phyloP scores from a whole-genome alignment of 2,329 filamentous ascomycete genomes.

The Mariannaea elegans region DNA sequence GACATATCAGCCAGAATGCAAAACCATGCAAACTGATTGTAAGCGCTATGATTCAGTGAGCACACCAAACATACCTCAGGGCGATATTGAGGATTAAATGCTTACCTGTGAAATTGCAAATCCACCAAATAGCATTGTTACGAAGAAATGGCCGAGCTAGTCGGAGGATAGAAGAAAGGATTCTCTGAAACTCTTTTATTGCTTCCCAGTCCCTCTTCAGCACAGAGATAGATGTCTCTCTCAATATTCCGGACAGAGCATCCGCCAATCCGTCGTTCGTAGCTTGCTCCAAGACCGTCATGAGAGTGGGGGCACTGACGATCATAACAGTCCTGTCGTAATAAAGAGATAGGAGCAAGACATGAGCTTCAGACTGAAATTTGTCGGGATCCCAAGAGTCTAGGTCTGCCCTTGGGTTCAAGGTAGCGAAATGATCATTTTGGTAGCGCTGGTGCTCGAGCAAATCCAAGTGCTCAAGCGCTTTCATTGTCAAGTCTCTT shows the following conservation, averaged over 20 bases:
- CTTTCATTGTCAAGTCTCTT: constrained; percentile 6
- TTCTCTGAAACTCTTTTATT: constrained; percentile 28
- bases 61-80: neutral
- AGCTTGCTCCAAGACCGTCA: constrained; percentile 28
- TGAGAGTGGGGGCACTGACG: constrained; percentile 19
- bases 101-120: constrained; percentile 43
- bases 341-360: constrained; percentile 9
- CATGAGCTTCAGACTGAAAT: constrained; percentile 12
- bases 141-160: constrained; percentile 34
- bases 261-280: constrained; percentile 12
- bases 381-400: constrained; percentile 10
- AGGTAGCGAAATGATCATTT: constrained; percentile 10
- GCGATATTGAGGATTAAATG: neutral
- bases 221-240: constrained; percentile 28
- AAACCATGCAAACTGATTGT: constrained; percentile 42
- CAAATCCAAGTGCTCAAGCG: constrained; percentile 4
- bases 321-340: constrained; percentile 17
- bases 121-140: constrained; percentile 43
- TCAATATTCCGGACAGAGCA: constrained; percentile 17
- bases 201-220: constrained; percentile 33
- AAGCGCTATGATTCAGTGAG: constrained; percentile 27
- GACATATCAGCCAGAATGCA: constrained; percentile 38
- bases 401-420: neutral
- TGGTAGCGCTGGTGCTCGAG: constrained; percentile 9
- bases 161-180: constrained; percentile 29